phyloP scores from a whole-genome alignment of 495 filamentous ascomycete genomes.

The Penicillium canariense region DNA sequence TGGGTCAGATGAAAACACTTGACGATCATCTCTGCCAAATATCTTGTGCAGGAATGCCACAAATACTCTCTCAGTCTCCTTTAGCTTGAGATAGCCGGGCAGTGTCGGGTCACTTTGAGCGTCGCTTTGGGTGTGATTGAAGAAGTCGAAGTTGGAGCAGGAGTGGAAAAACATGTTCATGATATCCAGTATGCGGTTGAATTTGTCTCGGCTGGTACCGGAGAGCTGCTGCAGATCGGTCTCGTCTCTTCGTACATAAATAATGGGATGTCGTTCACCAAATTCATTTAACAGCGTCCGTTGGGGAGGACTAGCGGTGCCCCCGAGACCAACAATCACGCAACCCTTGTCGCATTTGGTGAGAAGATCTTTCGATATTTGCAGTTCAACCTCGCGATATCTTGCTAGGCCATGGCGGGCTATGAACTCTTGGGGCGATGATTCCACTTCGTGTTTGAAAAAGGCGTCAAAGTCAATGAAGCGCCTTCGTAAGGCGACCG shows the following conservation, averaged over 20 bases:
- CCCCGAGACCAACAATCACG: conserved; percentile 56
- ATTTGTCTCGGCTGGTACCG: conserved; percentile 41
- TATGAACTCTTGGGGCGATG: conserved; percentile 55
- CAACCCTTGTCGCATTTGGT: conserved; percentile 51
- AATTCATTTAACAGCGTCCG: conserved; percentile 30
- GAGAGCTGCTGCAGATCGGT: conserved; percentile 36
- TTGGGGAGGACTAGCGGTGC: conserved; percentile 15
- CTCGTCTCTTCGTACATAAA: conserved; percentile 64
- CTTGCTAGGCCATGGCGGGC: conserved; percentile 52
- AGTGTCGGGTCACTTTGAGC: neutral
- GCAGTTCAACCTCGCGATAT: conserved; percentile 55
- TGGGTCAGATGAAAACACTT: conserved; percentile 11
- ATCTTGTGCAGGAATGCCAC: conserved; percentile 23
- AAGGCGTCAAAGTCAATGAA: conserved; percentile 65
- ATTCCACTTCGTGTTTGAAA: conserved; percentile 58
- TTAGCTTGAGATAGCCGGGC: conserved; percentile 36
- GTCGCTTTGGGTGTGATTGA: conserved; percentile 49
- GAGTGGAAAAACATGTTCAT: conserved; percentile 46
- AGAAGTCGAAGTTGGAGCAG: conserved; percentile 70
- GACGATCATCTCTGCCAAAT: conserved; percentile 25
- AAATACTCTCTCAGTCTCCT: conserved; percentile 32
- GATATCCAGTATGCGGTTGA: conserved; percentile 44
- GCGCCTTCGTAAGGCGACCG: conserved; percentile 59
- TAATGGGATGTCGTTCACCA: conserved; percentile 53
- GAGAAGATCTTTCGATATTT: conserved; percentile 58